phyloP scores from a whole-genome alignment of 305 asterid species.

The Fraxinus platypoda region DNA sequence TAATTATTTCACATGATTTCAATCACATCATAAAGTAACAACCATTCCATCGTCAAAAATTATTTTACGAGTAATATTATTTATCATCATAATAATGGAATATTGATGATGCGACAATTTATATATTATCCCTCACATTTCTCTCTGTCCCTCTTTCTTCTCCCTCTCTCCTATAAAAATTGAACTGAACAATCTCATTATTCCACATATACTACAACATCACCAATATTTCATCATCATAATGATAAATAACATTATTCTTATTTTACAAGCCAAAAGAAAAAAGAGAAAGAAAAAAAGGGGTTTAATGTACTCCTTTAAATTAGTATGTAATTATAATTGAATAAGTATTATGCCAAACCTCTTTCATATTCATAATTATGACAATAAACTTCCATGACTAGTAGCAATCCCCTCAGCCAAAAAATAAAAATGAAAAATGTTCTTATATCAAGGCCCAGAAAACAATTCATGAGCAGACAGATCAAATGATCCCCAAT shows the following conservation, averaged over 20 bases:
- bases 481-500: slow-evolving; percentile 63
- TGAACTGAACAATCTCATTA: no score
- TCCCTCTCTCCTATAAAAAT: no score
- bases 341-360: slow-evolving; percentile 23
- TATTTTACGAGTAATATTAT: neutral
- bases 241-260: no score
- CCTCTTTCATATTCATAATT: slow-evolving; percentile 23
- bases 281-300: neutral
- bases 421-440: neutral
- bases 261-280: neutral
- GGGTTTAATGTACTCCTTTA: slow-evolving; percentile 30
- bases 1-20: slow-evolving; percentile 22
- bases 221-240: no score
- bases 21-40: neutral
- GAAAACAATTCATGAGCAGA: slow-evolving; percentile 49
- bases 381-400: slow-evolving; percentile 52
- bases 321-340: slow-evolving; percentile 17
- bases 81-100: no score
- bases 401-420: slow-evolving; percentile 1
- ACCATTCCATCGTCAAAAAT: slow-evolving; percentile 4
- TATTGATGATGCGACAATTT: no score
- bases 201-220: no score
- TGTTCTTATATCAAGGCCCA: slow-evolving; percentile 31
- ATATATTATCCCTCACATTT: no score
- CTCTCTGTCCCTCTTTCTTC: no score